Base-by-base conservation (phyloP, 2,329 filamentous ascomycete genomes). In the Akanthomyces uredinophilus region DNA sequence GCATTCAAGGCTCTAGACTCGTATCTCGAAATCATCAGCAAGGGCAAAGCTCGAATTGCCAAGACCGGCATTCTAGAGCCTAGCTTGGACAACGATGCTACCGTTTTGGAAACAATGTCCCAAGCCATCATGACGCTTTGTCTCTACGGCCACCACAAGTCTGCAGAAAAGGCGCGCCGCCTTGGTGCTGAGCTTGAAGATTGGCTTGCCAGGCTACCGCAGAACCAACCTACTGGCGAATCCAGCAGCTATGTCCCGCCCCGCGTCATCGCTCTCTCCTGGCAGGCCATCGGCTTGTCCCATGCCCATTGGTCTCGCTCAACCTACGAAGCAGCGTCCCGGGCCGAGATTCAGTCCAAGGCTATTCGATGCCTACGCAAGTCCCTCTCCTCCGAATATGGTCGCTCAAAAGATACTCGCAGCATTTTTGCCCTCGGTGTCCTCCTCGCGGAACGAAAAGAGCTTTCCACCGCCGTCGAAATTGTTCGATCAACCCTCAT, bases 1-100 rank as follows among this genome's bases (percentile, higher is more conserved):
- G 93, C 93, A 1, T 87, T 96, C 73, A 92, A 92, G 71, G 91
- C 95, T 0, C 91, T 97, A 65, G 90, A 96, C 72, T 93, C 93
- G 0, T 99, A 98, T 73, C 80, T 96, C 43, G 91, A 96, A 60
- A 90, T 99, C 66, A 85, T 96, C 61, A 89, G 88, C 65, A 90
- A 90, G 70, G 92, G 89, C 62, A 96, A 94, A 75, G 90, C 91
- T 22, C 85, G 93, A 46, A 87, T 92, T 3, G 87, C 91, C 68
- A 96, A 96, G 75, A 87, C 85, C 1, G 88, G 91, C 2, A 84
- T 91, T 66, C 71, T 76, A 7, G 90, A 94, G 68, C 79, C 83
- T 20, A 86, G 84, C 55, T 80, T 97, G 32, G 95, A 99, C 68
- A 84, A 89, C 61, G 90, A 96, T 68, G 87, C 87, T 20, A 88